These are phyloP conservation scores for Achaetomium macrosporum DNA, from an alignment of 2,329 filamentous ascomycete genomes.

Conservation along the genomic window DNA sequence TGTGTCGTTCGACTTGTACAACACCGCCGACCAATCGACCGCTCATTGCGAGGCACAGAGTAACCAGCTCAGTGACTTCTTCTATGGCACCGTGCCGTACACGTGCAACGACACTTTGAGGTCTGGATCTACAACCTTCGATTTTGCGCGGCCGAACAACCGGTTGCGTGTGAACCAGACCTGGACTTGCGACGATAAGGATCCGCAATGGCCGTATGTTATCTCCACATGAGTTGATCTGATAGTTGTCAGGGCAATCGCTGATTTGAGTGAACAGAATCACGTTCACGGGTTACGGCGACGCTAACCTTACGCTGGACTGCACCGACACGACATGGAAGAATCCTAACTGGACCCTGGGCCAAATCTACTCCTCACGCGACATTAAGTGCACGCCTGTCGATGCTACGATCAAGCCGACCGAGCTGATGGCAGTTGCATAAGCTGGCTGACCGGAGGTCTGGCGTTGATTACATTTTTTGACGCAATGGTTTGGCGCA, in stretches of 20 bases:
- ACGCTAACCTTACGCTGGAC: constrained; percentile 30
- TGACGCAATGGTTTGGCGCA: not conserved
- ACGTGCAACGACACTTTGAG: constrained; percentile 34
- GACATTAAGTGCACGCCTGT: constrained; percentile 30
- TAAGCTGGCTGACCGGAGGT: constrained; percentile 13
- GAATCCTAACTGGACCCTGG: constrained; percentile 37
- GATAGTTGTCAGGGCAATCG: not conserved
- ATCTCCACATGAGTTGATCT: not conserved
- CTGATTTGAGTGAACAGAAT: constrained; percentile 20
- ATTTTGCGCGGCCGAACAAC: constrained; percentile 34
- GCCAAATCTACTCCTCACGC: constrained; percentile 35
- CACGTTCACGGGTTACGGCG: constrained; percentile 31
- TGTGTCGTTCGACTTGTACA: constrained; percentile 45
- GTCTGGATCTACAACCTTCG: constrained; percentile 34
- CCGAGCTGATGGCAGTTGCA: constrained; percentile 32
- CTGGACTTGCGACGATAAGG: constrained; percentile 40
- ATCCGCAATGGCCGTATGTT: constrained; percentile 35
- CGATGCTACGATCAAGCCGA: constrained; percentile 30
- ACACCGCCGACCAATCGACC: constrained; percentile 35
- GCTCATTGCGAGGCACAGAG: constrained; percentile 37
- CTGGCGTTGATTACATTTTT: constrained; percentile 3
- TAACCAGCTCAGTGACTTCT: constrained; percentile 42
- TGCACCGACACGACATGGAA: constrained; percentile 32
- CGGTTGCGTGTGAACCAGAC: constrained; percentile 42
- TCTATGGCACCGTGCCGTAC: constrained; percentile 43